These are phyloP conservation scores for Gossypium stocksii DNA, from an alignment of 345 rosid genomes.

Conservation along the genomic window DNA sequence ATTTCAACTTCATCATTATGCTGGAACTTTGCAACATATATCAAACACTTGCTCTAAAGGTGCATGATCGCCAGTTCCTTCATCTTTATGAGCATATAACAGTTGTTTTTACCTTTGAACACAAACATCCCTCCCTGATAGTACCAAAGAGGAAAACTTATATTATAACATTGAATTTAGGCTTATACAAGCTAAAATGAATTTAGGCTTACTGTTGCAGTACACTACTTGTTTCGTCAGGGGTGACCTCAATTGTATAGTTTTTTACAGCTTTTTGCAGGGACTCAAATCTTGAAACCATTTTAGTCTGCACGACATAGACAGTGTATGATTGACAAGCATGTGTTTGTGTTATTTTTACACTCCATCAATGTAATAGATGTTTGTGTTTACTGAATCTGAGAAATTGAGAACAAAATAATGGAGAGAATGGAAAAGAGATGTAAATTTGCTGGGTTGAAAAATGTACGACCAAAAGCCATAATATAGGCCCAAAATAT, in stretches of 20 bases:
- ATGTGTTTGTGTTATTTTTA: too few relatives aligned
- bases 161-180: not conserved
- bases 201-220: not conserved
- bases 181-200: not conserved
- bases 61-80: constrained; percentile 89
- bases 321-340: too few relatives aligned
- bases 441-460: constrained; percentile 82
- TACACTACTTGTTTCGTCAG: not conserved
- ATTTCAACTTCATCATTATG: not conserved
- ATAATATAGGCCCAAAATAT: constrained; percentile 69
- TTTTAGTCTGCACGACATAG: constrained; percentile 40
- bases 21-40: constrained; percentile 18
- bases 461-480: constrained; percentile 85
- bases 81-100: constrained; percentile 70
- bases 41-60: constrained; percentile 59
- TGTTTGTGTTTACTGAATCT: not conserved
- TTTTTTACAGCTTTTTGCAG: constrained; percentile 53
- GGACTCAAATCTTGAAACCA: constrained; percentile 57
- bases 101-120: constrained; percentile 70
- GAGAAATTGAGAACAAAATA: not conserved
- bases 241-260: constrained; percentile 72
- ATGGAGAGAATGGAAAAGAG: not conserved
- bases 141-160: not conserved
- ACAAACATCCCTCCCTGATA: constrained; percentile 85
- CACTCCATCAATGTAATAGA: too few relatives aligned